A percentile compares a stretch with the other conserved stretches of the same genome.
Conservation (phyloP, 78 protist species). For the Protostelium mycophagum region DNA sequence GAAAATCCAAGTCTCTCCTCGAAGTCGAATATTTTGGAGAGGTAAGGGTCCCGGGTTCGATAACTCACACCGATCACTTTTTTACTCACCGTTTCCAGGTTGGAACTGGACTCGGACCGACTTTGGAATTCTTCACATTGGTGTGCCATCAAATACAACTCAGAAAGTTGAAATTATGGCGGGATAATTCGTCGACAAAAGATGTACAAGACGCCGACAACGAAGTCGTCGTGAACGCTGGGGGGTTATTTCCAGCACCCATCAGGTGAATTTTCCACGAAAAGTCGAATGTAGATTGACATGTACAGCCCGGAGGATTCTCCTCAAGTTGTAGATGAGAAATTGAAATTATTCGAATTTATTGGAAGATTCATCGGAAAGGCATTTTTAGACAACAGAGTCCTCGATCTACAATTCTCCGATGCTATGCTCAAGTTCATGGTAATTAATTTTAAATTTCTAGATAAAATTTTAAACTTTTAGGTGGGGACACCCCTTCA, state of each 20-base stretch:
- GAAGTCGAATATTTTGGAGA: constrained; percentile 86
- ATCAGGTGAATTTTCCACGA: constrained; percentile 14
- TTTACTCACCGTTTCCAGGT: constrained; percentile 5
- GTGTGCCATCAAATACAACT: constrained; percentile 75
- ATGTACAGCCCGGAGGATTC: constrained; percentile 60
- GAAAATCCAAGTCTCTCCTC: constrained; percentile 49
- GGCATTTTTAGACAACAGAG: constrained; percentile 66
- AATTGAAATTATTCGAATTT: constrained; percentile 33
- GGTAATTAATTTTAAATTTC: constrained; percentile 55
- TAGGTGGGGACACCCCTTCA: constrained; percentile 22
- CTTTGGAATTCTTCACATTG: constrained; percentile 82
- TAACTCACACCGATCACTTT: no score
- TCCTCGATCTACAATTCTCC: constrained; percentile 70
- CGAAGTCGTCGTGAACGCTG: constrained; percentile 10
- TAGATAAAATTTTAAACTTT: constrained; percentile 37
- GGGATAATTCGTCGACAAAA: constrained; percentile 1
- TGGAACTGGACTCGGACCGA: constrained; percentile 77
- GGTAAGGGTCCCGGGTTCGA: constrained; percentile 44
- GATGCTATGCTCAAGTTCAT: constrained; percentile 46
- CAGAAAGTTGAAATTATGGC: constrained; percentile 46
- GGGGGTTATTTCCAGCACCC: not conserved
- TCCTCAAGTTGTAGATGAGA: constrained; percentile 13
- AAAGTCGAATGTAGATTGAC: constrained; percentile 53
- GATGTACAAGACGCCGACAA: not conserved
- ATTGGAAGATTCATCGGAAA: constrained; percentile 70